A percentile compares a stretch with the other conserved stretches of the same genome.
These are phyloP conservation scores for Ettlia oleoabundans DNA, from an alignment of 139 green algal genomes.

Conservation along the genomic window DNA sequence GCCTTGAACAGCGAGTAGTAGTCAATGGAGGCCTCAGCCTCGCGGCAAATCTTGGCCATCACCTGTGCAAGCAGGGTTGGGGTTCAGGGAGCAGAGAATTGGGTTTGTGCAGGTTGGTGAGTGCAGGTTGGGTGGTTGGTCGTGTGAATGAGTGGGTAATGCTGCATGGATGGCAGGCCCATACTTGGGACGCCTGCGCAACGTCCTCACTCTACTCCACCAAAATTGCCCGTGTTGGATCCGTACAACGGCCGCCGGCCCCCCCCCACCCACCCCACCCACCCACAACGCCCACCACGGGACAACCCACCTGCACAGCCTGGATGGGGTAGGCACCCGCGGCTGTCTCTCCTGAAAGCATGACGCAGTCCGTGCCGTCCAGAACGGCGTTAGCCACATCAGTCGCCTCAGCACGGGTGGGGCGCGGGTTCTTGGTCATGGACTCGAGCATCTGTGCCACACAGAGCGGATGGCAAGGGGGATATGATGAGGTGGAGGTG, in stretches of 20 bases:
- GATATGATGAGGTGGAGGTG: background rate
- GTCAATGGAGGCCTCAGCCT: conserved; percentile 91
- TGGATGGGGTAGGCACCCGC: conserved; percentile 90
- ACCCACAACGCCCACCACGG: background rate
- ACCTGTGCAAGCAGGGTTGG: conserved; percentile 53
- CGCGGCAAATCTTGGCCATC: conserved; percentile 93
- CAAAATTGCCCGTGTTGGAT: too few relatives aligned
- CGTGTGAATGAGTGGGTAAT: too few relatives aligned
- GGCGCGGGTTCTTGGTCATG: conserved; percentile 95
- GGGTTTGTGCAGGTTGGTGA: too few relatives aligned
- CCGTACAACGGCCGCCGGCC: too few relatives aligned
- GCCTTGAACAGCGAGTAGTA: conserved; percentile 95
- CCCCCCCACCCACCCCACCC: background rate
- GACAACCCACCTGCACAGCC: conserved; percentile 71
- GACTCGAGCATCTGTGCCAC: conserved; percentile 86
- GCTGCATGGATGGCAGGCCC: too few relatives aligned
- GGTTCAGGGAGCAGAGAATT: background rate
- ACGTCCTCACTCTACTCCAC: too few relatives aligned
- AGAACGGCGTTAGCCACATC: conserved; percentile 98
- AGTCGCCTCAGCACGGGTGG: conserved; percentile 94
- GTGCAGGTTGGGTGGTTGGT: too few relatives aligned
- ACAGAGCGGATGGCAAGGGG: too few relatives aligned
- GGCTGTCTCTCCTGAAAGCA: conserved; percentile 97
- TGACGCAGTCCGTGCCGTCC: conserved; percentile 97
- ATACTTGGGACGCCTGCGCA: too few relatives aligned